Percentiles rank a stretch among this genome's conserved stretches.
Evolutionary conservation across 139 green algal genomes (phyloP).

Genomic region (Penium margaritaceum): DNA sequence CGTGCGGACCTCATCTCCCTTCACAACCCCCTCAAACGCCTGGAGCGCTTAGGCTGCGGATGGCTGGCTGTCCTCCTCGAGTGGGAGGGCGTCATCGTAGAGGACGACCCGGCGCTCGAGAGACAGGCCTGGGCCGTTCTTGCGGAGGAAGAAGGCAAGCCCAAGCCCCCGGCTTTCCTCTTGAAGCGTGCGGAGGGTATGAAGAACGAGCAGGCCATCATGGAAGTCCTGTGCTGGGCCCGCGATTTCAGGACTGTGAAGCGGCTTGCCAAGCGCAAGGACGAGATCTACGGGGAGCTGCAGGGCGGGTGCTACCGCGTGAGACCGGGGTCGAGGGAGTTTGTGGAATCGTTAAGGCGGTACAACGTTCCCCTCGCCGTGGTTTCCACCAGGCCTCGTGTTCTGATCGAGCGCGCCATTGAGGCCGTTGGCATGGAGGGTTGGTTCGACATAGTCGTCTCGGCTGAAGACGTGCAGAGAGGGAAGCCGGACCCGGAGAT

Average conservation of each 20-base stretch:
- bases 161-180: constrained; percentile 60
- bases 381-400: constrained; percentile 58
- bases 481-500: constrained; percentile 68
- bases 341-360: constrained; percentile 69
- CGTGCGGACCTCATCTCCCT: constrained; percentile 57
- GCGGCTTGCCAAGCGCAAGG: constrained; percentile 67
- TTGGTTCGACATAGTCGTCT: constrained; percentile 69
- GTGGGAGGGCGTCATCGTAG: constrained; percentile 72
- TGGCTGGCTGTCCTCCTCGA: constrained; percentile 90
- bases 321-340: constrained; percentile 32
- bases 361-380: constrained; percentile 68
- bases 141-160: constrained; percentile 71
- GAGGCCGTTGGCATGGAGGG: constrained; percentile 52
- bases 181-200: constrained; percentile 68
- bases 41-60: constrained; percentile 65
- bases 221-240: constrained; percentile 81
- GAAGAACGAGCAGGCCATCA: constrained; percentile 82
- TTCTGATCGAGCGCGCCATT: constrained; percentile 48
- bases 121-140: constrained; percentile 69
- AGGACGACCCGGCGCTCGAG: constrained; percentile 51
- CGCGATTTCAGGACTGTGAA: constrained; percentile 65
- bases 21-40: constrained; percentile 62
- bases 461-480: constrained; percentile 66
- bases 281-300: constrained; percentile 62
- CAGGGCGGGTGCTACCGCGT: constrained; percentile 33